Base-by-base conservation (phyloP, 1,139 yeast species). In the Saccharomyces hybrid region DNA sequence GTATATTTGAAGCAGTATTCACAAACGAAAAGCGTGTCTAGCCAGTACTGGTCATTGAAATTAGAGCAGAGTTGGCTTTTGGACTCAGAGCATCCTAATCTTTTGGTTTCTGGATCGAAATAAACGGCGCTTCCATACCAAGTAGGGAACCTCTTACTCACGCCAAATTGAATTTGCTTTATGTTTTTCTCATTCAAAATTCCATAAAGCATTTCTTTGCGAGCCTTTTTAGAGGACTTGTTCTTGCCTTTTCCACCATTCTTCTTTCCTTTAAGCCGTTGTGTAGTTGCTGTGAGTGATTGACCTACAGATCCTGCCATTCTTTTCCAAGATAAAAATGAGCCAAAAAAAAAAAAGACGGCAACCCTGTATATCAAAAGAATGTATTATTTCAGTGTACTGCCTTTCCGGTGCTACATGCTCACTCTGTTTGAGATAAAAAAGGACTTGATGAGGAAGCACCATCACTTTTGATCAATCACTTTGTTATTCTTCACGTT, bases 121-220 rank as follows among this genome's bases (percentile, higher is more conserved):
- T 88, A 85, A 0, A 89, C 95, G 3, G 88, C 81, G 63, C 86
- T 86, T 1, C 95, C 95, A 68, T 86, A 89, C 96, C 96, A 88
- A 1, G 96, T 83, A 53, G 81, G 78, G 59, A 88, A 83, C 59
- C 80, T 79, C 61, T 76, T 78, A 48, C 76, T 74, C 32, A 63
- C 42, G 1, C 96, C 96, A 57, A 86, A 79, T 41, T 78, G 79
- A 5, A 89, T 87, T 44, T 77, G 70, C n/a, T 69, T 70, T 48
- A 89, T 83, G 70, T 88, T 89, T 29, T 87, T 78, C 51, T 71
- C 68, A 48, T 80, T 77, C 42, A 84, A 66, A 5, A 82, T 77
- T 11, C 91, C 95, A 63, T 86, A 86, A 49, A 77, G 75, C 9
- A 72, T 72, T 16, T 70, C 72, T 14, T 67, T 38, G 19, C 13